A percentile compares a stretch with the other conserved stretches of the same genome.
These are phyloP conservation scores for Aethionema arabicum DNA, from an alignment of 345 rosid genomes.

Conservation along the genomic window DNA sequence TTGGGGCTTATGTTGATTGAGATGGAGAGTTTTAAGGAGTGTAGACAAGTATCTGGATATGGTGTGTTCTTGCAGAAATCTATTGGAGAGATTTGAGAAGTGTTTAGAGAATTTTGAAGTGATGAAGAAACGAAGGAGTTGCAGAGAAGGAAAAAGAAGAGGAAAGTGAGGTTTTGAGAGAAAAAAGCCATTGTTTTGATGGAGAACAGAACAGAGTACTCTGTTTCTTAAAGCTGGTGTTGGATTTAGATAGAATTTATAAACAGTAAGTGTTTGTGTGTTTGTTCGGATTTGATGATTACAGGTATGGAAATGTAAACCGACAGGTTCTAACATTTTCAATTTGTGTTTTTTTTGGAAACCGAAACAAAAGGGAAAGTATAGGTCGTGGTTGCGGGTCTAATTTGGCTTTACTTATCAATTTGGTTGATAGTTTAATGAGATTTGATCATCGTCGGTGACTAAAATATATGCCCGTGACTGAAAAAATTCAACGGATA, in stretches of 20 bases:
- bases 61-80: constrained; percentile 61
- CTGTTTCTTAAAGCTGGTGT: background rate
- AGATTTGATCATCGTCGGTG: background rate
- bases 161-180: constrained; percentile 19
- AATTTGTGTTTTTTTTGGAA: no score
- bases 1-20: constrained; percentile 61
- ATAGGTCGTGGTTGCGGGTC: no score
- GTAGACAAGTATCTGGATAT: constrained; percentile 63
- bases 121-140: constrained; percentile 29
- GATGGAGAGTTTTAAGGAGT: constrained; percentile 67
- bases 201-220: constrained; percentile 19
- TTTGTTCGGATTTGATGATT: no score
- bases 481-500: background rate
- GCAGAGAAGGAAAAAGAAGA: constrained; percentile 41
- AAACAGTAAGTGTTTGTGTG: no score
- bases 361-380: no score
- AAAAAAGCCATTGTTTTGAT: constrained; percentile 45
- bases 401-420: background rate
- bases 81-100: constrained; percentile 40
- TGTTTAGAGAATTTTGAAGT: constrained; percentile 34
- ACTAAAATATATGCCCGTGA: background rate
- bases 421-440: background rate
- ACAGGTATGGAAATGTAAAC: no score
- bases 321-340: no score
- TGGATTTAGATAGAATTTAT: no score